Evolutionary conservation across 163 green algal species (phyloP).

Genomic region (Coccomyxa subellipsoidea): DNA sequence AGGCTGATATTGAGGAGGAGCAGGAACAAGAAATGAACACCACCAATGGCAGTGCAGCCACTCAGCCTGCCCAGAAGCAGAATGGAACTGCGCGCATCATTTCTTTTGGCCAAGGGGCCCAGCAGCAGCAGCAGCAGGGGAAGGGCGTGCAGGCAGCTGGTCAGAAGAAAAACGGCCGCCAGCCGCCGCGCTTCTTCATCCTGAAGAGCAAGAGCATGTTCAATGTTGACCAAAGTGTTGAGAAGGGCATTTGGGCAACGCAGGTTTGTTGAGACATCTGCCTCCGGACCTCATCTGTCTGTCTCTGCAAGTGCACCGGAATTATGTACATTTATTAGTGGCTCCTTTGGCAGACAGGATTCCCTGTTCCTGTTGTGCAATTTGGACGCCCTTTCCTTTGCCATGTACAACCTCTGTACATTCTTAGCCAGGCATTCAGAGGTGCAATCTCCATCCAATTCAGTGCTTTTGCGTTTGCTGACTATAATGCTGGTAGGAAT

Average conservation of each 20-base stretch:
- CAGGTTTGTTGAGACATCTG: constrained; percentile 20
- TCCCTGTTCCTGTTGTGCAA: not conserved
- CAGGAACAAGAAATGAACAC: not conserved
- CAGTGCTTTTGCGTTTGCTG: no score
- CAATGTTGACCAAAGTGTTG: constrained; percentile 33
- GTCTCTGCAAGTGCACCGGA: not conserved
- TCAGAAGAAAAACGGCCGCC: not conserved
- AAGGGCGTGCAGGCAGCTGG: not conserved
- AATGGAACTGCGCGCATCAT: not conserved
- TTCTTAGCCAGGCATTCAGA: no score
- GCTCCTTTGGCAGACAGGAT: not conserved
- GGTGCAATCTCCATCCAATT: no score
- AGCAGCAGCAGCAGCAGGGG: not conserved
- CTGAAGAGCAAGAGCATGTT: constrained; percentile 27
- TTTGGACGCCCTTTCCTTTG: not conserved
- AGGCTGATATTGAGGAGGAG: not conserved
- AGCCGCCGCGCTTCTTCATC: constrained; percentile 30
- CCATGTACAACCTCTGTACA: no score
- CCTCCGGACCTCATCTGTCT: not conserved
- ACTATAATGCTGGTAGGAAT: no score
- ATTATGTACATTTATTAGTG: not conserved
- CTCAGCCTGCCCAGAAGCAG: not conserved
- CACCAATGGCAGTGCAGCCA: not conserved
- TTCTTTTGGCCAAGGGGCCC: not conserved
- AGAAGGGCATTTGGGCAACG: constrained; percentile 34